phyloP scores from a whole-genome alignment of 257 asterid species.

The Ajuga chamaepitys region DNA sequence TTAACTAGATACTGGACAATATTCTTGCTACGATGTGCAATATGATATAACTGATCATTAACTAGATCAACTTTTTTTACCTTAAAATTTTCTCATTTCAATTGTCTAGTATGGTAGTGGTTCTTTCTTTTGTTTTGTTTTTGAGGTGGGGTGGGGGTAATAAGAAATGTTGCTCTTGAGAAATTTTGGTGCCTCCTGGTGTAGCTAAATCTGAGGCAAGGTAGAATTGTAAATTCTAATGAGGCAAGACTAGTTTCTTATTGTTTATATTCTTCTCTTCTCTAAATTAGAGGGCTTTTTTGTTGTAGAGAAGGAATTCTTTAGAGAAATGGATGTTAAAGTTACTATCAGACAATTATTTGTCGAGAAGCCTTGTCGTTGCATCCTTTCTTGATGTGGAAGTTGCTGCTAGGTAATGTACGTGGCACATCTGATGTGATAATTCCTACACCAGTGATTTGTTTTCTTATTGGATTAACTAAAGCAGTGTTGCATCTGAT shows the following conservation, averaged over 20 bases:
- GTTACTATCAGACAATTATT: slow-evolving; percentile 78
- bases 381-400: slow-evolving; percentile 97
- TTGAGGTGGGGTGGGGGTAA: neutral
- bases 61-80: neutral
- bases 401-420: slow-evolving; percentile 95
- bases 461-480: neutral
- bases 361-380: slow-evolving; percentile 70
- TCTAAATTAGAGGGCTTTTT: slow-evolving; percentile 15
- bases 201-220: slow-evolving; percentile 4
- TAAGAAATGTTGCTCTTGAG: neutral
- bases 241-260: slow-evolving; percentile 2
- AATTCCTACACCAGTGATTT: neutral
- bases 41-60: slow-evolving; percentile 2
- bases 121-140: no score
- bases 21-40: neutral
- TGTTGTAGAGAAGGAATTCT: slow-evolving; percentile 71
- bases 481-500: slow-evolving; percentile 7
- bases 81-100: neutral
- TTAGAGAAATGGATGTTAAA: slow-evolving; percentile 93
- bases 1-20: slow-evolving; percentile 3
- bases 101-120: neutral
- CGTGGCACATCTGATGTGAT: slow-evolving; percentile 20
- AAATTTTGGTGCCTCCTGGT: slow-evolving; percentile 5
- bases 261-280: slow-evolving; percentile 2
- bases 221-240: neutral